Base-by-base conservation (phyloP, 2,329 filamentous ascomycete genomes). In the Zasmidium cellare region DNA sequence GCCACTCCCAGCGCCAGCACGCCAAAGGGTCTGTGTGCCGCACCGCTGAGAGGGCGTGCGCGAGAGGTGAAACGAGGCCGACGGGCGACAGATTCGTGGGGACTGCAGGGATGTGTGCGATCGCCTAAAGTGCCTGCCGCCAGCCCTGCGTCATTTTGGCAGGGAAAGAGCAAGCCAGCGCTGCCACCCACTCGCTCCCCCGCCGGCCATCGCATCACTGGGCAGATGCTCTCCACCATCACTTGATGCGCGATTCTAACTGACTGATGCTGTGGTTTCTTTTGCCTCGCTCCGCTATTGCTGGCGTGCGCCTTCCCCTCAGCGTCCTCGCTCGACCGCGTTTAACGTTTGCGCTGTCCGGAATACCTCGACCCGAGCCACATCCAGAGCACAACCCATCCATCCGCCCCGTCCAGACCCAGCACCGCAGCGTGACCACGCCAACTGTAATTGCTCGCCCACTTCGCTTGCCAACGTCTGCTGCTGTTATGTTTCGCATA, bases 291-390 rank as follows among this genome's bases (percentile, higher is more conserved):
- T n/a, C n/a, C n/a, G n/a, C 25, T 28, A 6, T 28, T 28, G 25
- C 6, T 28, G 25, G 25, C 25, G 5, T 28, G 25, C 25, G 5
- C 25, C 11, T 11, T 11, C 25, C 25, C 11, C 25, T 28, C 11
- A n/a, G n/a, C n/a, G n/a, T n/a, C n/a, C n/a, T n/a, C n/a, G n/a
- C n/a, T n/a, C n/a, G n/a, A n/a, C n/a, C 25, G 25, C 25, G 6
- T 28, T 28, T 28, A 28, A 11, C 25, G 49, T 57, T 57, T 38
- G 45, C 49, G 44, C 55, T 28, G 47, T 22, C 56, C 51, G 56
- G 51, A 51, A 51, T 41, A 51, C 56, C 19, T 20, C 24, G 19
- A 47, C 46, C 56, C 56, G 56, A 58, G 47, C 56, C 56, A 58
- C 20, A 23, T 22, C 23, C 28, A 12, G 28, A 7, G 23, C 7